Evolutionary conservation across 192 early-diverging fungal genomes (phyloP).

Genomic region (Spizellomyces punctatus): DNA sequence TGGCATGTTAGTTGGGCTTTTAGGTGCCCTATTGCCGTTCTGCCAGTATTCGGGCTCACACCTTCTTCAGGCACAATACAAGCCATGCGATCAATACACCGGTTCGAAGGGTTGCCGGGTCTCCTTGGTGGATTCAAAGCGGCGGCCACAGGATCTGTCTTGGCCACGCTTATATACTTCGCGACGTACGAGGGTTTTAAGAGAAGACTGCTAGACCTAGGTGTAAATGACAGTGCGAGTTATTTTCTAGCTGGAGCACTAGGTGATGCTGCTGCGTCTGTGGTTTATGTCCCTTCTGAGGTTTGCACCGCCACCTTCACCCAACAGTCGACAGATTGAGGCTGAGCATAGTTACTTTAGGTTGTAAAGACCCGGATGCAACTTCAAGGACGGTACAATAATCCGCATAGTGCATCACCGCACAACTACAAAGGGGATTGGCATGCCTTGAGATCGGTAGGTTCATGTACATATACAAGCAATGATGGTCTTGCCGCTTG

Average conservation of each 20-base stretch:
- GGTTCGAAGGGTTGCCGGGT: constrained; percentile 39
- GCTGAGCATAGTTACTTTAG: constrained; percentile 38
- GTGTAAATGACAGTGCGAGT: constrained; percentile 7
- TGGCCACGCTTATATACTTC: constrained; percentile 41
- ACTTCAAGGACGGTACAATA: constrained; percentile 80
- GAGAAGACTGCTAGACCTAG: constrained; percentile 21
- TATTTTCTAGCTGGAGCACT: constrained; percentile 41
- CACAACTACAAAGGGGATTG: constrained; percentile 73
- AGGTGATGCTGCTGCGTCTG: constrained; percentile 32
- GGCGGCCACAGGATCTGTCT: constrained; percentile 38
- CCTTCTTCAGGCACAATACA: constrained; percentile 24
- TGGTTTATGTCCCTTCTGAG: constrained; percentile 45
- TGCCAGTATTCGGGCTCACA: constrained; percentile 6
- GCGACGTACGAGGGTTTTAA: constrained; percentile 43
- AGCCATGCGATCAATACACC: constrained; percentile 27
- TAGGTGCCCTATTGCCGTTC: neutral
- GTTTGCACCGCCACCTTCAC: neutral
- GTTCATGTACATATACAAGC: neutral
- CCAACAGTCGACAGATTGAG: neutral
- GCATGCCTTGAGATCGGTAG: constrained; percentile 57
- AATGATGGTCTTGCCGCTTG: neutral
- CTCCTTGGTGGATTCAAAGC: constrained; percentile 40
- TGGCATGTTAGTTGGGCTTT: constrained; percentile 1
- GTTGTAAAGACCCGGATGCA: constrained; percentile 91
- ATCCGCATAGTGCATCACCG: constrained; percentile 71